Conservation (phyloP, 2,329 filamentous ascomycete genomes). For the Diaporthe helianthi region DNA sequence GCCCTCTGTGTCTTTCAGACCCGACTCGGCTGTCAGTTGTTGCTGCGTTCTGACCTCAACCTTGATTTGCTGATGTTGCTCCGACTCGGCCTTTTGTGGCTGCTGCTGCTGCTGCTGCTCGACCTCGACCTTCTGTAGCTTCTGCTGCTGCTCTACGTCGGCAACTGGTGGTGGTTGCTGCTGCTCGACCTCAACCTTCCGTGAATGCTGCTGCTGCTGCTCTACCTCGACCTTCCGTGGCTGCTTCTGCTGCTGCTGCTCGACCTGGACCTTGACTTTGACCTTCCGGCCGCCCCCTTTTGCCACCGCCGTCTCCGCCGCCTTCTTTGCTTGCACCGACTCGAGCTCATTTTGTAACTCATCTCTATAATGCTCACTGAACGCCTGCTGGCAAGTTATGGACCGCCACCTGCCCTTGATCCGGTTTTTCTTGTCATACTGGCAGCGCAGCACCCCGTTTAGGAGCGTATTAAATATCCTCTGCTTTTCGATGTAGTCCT, state of each 20-base stretch:
- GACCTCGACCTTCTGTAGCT: not conserved
- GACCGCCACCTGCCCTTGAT: not conserved
- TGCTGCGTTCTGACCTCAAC: no score
- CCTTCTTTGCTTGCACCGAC: rapidly evolving
- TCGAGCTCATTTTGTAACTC: not conserved
- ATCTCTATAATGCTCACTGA: not conserved
- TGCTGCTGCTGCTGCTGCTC: not conserved
- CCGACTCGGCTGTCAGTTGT: no score
- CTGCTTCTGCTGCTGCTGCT: not conserved
- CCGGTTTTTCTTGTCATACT: not conserved
- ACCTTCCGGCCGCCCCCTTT: not conserved
- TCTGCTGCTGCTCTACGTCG: not conserved
- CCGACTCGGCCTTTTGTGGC: not conserved
- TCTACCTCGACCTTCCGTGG: not conserved
- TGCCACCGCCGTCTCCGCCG: not conserved
- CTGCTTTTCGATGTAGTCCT: rapidly evolving
- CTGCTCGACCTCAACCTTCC: no score
- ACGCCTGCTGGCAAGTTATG: not conserved
- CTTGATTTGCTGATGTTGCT: not conserved
- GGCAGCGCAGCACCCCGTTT: not conserved
- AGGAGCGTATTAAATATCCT: not conserved
- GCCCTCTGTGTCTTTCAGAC: no score
- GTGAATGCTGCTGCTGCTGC: no score
- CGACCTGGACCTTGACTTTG: not conserved
- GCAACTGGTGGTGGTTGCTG: no score